phyloP scores from a whole-genome alignment of 306 rosid genomes.

The Amphicarpaea edgeworthii region DNA sequence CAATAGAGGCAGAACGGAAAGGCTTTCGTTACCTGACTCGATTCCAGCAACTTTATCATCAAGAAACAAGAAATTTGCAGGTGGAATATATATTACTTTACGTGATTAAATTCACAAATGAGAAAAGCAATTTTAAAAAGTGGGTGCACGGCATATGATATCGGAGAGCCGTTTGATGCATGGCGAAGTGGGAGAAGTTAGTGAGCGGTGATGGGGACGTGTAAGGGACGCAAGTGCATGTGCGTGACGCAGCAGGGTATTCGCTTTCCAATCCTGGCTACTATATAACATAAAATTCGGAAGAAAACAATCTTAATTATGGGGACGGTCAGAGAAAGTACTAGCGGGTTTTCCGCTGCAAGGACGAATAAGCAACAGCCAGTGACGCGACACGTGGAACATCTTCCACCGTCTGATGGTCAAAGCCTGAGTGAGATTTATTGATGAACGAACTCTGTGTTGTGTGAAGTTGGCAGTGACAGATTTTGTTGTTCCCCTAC shows the following conservation, averaged over 20 bases:
- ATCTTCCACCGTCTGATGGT: conserved; percentile 43
- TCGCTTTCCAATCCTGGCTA: not conserved
- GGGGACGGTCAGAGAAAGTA: conserved; percentile 55
- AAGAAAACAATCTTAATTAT: conserved; percentile 47
- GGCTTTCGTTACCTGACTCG: not conserved
- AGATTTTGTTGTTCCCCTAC: conserved; percentile 56
- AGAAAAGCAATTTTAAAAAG: not conserved
- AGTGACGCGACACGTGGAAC: conserved; percentile 57
- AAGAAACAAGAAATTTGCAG: not conserved
- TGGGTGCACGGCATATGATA: not conserved
- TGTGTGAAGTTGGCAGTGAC: conserved; percentile 34
- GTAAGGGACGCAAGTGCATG: conserved; percentile 36
- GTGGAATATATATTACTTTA: not conserved
- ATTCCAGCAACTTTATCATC: not conserved
- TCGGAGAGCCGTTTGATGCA: conserved; percentile 38
- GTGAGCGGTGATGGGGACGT: conserved; percentile 16
- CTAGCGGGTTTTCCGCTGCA: conserved; percentile 81
- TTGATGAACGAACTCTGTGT: not conserved
- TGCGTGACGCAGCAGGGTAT: conserved; percentile 26
- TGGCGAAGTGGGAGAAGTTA: not conserved
- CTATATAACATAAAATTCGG: conserved; percentile 43
- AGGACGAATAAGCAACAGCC: conserved; percentile 74
- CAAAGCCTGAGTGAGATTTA: conserved; percentile 28
- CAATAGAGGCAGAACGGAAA: not conserved
- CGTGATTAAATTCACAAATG: not conserved